Conservation (phyloP, 116 monocot genomes). For the Dioscorea cayenensis region DNA sequence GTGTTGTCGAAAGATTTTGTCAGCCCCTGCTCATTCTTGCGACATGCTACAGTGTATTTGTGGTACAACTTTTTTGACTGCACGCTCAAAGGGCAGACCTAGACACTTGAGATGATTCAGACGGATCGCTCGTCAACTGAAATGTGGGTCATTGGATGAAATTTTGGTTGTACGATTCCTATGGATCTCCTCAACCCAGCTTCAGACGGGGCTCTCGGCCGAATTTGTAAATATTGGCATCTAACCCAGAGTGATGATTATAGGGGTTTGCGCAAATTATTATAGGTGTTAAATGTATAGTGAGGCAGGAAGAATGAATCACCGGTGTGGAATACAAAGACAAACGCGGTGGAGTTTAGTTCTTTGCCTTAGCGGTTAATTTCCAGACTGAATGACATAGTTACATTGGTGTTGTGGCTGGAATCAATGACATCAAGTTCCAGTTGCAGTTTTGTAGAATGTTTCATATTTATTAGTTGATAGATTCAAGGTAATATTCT, state of each 20-base stretch:
- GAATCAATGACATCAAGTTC: background rate
- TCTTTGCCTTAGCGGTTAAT: background rate
- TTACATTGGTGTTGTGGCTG: background rate
- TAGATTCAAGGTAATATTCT: background rate
- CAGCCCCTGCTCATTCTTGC: background rate
- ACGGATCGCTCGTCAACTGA: background rate
- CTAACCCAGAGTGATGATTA: background rate
- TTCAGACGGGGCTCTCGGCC: constrained; percentile 9
- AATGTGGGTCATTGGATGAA: background rate
- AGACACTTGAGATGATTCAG: background rate
- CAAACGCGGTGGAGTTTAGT: background rate
- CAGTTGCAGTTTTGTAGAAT: constrained; percentile 22
- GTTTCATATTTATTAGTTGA: background rate
- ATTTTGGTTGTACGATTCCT: background rate
- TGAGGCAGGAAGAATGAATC: background rate
- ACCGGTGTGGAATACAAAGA: background rate
- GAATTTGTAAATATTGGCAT: constrained; percentile 20
- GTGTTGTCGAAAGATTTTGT: background rate
- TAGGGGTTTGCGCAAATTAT: background rate
- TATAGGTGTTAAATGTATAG: constrained; percentile 22
- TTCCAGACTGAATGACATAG: background rate
- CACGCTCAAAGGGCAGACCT: background rate
- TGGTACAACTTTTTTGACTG: background rate
- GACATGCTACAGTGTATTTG: background rate
- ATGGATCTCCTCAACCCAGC: background rate